These are phyloP conservation scores for Myxozyma neglecta DNA, from an alignment of 805 yeast genomes.

Conservation along the genomic window DNA sequence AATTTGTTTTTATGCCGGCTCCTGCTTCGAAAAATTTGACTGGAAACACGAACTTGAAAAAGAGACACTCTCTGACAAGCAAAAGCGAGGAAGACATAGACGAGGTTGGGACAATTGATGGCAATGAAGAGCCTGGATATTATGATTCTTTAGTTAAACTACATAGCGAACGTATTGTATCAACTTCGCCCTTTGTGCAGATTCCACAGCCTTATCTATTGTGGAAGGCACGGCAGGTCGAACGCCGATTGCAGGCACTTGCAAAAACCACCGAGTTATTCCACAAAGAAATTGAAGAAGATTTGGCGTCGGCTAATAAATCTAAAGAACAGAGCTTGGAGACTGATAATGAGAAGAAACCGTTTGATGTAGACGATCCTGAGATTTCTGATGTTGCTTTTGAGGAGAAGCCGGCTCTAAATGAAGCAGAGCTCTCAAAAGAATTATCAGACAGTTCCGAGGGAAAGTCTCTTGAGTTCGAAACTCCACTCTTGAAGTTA, in stretches of 20 bases:
- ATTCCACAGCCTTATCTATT: conserved; percentile 70
- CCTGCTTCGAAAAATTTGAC: conserved; percentile 3
- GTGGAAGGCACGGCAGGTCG: conserved; percentile 54
- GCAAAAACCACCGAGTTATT: conserved; percentile 26
- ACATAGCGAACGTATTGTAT: conserved; percentile 56
- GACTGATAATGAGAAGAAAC: background rate
- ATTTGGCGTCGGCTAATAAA: background rate
- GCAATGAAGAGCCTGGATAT: conserved; percentile 23
- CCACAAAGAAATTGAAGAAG: conserved; percentile 12
- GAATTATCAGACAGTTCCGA: background rate
- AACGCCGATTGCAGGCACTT: conserved; percentile 40
- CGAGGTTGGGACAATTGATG: background rate
- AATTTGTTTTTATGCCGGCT: conserved; percentile 50
- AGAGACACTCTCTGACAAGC: background rate
- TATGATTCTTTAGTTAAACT: conserved; percentile 40
- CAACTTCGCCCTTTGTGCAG: conserved; percentile 82
- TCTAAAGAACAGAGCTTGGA: too few species aligned
- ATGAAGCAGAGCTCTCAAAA: background rate
- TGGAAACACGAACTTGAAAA: background rate
- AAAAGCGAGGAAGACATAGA: background rate
- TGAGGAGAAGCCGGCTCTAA: background rate
- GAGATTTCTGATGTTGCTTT: background rate
- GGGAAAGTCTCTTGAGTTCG: background rate
- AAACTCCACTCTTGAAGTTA: background rate
- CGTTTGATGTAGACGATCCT: background rate